These are phyloP conservation scores for Pythium guiyangense DNA, from an alignment of 352 stramenopile species.

Conservation along the genomic window DNA sequence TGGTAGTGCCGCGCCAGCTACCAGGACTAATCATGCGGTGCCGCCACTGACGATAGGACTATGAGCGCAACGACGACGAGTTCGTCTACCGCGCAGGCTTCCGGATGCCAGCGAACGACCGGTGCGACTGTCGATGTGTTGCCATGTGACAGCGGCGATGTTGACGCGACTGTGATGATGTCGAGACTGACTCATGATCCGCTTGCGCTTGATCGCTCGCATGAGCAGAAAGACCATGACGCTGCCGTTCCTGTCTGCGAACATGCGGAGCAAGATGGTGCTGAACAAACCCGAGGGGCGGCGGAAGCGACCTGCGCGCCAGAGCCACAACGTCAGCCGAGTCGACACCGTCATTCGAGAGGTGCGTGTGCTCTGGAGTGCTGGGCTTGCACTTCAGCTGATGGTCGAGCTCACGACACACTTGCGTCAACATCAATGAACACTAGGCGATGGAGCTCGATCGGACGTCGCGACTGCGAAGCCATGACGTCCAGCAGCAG, in stretches of 20 bases:
- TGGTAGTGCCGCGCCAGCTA: too few species aligned
- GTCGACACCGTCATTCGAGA: conserved; percentile 69
- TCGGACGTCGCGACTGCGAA: conserved; percentile 36
- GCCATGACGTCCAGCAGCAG: conserved; percentile 21
- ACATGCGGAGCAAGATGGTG: conserved; percentile 58
- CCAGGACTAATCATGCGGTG: too few species aligned
- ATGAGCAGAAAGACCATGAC: conserved; percentile 59
- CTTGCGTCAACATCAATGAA: too few species aligned
- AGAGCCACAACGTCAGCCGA: conserved; percentile 35
- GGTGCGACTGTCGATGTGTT: conserved; percentile 26
- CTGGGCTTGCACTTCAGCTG: too few species aligned
- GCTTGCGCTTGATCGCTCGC: not conserved
- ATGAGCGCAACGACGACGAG: conserved; percentile 64
- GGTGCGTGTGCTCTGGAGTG: conserved; percentile 16
- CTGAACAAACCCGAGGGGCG: conserved; percentile 71
- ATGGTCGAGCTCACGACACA: too few species aligned
- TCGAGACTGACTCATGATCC: too few species aligned
- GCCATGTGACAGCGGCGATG: not conserved
- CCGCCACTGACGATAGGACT: conserved; percentile 30
- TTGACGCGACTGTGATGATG: not conserved
- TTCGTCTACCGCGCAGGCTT: conserved; percentile 81
- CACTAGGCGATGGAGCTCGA: conserved; percentile 72
- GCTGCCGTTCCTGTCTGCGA: conserved; percentile 62
- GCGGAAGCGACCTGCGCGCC: conserved; percentile 41
- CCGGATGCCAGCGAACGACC: conserved; percentile 75